Conservation (phyloP, 805 yeast genomes). For the Kodamaea restingae region DNA sequence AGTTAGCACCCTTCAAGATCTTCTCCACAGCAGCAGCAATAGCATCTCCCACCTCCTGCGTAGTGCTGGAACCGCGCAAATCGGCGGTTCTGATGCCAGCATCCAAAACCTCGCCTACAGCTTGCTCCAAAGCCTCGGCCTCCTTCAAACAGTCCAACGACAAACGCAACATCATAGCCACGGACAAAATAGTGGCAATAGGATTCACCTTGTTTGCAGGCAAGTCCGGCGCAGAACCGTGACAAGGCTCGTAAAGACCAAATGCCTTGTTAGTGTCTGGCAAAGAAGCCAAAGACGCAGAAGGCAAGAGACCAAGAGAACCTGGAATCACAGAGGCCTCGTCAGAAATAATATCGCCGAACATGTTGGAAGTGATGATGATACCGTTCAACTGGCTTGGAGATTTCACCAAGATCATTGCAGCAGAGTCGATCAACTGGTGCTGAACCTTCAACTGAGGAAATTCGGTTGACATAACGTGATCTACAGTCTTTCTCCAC, state of each 20-base stretch:
- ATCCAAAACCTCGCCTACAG: slow-evolving; percentile 80
- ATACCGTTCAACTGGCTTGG: slow-evolving; percentile 93
- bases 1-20: slow-evolving; percentile 30
- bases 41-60: slow-evolving; percentile 93
- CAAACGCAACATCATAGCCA: slow-evolving; percentile 94
- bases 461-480: slow-evolving; percentile 81
- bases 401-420: slow-evolving; percentile 91
- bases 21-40: slow-evolving; percentile 68
- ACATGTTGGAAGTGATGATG: slow-evolving; percentile 91
- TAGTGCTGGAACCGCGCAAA: slow-evolving; percentile 76
- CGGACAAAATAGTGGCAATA: slow-evolving; percentile 89
- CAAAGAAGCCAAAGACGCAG: slow-evolving; percentile 94
- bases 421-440: slow-evolving; percentile 97
- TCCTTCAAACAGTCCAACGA: slow-evolving; percentile 79
- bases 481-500: slow-evolving; percentile 92
- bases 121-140: slow-evolving; percentile 84
- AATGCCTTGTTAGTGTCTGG: slow-evolving; percentile 94
- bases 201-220: slow-evolving; percentile 88
- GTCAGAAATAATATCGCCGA: slow-evolving; percentile 96
- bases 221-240: slow-evolving; percentile 97
- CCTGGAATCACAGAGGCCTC: slow-evolving; percentile 99
- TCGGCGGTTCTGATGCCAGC: slow-evolving; percentile 88
- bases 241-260: slow-evolving; percentile 97
- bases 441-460: slow-evolving; percentile 85
- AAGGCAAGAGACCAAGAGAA: slow-evolving; percentile 90